A percentile compares a stretch with the other conserved stretches of the same genome.
These are phyloP conservation scores for Allium cepa DNA, from an alignment of 106 monocot genomes.

Conservation along the genomic window DNA sequence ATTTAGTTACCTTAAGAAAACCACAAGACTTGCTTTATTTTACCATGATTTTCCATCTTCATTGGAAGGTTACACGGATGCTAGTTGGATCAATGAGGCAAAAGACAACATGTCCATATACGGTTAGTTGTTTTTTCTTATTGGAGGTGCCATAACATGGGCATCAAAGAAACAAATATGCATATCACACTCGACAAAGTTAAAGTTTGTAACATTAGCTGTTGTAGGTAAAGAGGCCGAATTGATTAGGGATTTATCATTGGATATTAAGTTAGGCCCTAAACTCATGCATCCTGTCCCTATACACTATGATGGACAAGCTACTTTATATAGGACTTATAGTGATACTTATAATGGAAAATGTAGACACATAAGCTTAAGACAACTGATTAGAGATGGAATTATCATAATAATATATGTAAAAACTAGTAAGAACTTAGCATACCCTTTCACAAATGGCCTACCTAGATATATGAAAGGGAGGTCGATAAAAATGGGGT, in stretches of 20 bases:
- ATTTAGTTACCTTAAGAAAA: background rate
- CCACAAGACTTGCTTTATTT: background rate
- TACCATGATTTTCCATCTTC: background rate
- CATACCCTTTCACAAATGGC: too few relatives aligned
- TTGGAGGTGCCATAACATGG: background rate
- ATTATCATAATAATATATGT: too few relatives aligned
- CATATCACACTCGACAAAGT: background rate
- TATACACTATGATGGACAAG: too few relatives aligned
- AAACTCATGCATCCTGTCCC: too few relatives aligned
- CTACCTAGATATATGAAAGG: too few relatives aligned
- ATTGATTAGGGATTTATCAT: background rate
- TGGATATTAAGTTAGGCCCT: background rate
- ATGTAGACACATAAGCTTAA: too few relatives aligned
- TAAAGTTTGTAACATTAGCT: background rate
- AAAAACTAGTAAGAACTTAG: too few relatives aligned
- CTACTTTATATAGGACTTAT: too few relatives aligned
- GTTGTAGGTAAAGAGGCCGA: background rate
- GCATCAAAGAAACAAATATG: background rate
- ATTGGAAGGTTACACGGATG: background rate
- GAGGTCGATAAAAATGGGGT: too few relatives aligned
- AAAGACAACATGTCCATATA: background rate
- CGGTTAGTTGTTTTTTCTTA: background rate
- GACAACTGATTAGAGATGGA: too few relatives aligned
- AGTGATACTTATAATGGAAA: too few relatives aligned
- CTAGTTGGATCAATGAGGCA: background rate